phyloP scores from a whole-genome alignment of 2,329 filamentous ascomycete species.

The Orbilia oligospora region DNA sequence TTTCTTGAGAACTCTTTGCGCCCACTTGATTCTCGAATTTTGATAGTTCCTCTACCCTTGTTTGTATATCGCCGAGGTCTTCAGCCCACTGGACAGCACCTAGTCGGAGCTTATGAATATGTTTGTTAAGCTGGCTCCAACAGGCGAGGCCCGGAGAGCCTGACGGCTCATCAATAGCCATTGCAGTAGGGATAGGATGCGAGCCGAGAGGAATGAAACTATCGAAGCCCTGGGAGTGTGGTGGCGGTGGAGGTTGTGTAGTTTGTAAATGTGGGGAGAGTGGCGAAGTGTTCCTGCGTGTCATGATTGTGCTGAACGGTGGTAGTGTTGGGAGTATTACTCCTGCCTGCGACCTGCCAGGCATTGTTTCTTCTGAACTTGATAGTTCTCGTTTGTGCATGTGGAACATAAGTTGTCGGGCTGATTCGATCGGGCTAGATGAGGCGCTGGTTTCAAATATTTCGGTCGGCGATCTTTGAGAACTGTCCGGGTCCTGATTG shows the following conservation, averaged over 20 bases:
- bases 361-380: conserved; percentile 9
- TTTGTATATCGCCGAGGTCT: conserved; percentile 16
- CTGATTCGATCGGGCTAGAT: conserved; percentile 13
- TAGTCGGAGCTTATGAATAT: conserved; percentile 10
- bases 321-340: not conserved
- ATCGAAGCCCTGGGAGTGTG: conserved; percentile 24
- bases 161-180: conserved; percentile 16
- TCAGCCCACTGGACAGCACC: conserved; percentile 22
- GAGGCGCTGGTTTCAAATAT: not conserved
- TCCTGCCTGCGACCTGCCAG: not conserved
- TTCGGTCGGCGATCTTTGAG: not conserved
- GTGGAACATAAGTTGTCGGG: not conserved
- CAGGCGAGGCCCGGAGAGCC: not conserved
- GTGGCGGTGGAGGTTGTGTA: not conserved
- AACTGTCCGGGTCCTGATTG: not conserved
- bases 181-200: conserved; percentile 2
- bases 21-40: conserved; percentile 25
- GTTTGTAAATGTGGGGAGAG: not conserved
- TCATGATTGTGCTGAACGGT: conserved; percentile 29
- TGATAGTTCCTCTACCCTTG: conserved; percentile 29
- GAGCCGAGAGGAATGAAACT: conserved; percentile 1
- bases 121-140: conserved; percentile 23
- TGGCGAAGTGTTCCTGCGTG: not conserved
- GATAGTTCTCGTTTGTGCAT: conserved; percentile 18
- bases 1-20: conserved; percentile 5